Conservation (phyloP, 2,329 filamentous ascomycete species). For the Chaetomium globosum region DNA sequence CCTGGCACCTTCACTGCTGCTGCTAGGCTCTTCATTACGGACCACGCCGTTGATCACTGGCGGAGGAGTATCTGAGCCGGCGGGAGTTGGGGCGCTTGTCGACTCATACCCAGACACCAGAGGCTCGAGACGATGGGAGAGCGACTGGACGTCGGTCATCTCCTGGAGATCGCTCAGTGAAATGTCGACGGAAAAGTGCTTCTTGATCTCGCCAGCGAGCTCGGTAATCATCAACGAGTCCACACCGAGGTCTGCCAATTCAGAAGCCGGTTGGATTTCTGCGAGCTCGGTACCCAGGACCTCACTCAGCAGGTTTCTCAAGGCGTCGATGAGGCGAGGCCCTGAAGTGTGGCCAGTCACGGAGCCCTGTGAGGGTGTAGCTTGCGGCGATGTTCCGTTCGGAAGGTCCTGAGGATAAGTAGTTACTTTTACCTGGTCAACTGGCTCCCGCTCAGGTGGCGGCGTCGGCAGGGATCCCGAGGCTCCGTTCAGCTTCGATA, state of each 20-base stretch:
- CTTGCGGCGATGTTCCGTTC: background rate
- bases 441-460: background rate
- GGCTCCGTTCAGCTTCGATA: background rate
- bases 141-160: background rate
- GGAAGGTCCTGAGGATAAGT: background rate
- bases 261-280: background rate
- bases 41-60: background rate
- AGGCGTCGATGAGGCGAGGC: background rate
- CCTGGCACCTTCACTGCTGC: no score
- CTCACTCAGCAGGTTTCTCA: background rate
- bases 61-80: background rate
- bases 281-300: background rate
- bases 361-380: background rate
- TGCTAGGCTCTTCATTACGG: background rate
- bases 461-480: background rate
- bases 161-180: background rate
- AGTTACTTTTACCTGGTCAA: background rate
- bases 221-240: conserved; percentile 12
- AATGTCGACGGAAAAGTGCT: background rate
- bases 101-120: background rate
- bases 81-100: background rate
- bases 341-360: background rate
- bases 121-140: background rate
- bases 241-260: background rate
- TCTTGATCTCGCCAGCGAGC: background rate